Evolutionary conservation across 2,329 filamentous ascomycete genomes (phyloP), one percentile per base, ranked within the genome.

Genomic region (Plectosphaerella sp.): DNA sequence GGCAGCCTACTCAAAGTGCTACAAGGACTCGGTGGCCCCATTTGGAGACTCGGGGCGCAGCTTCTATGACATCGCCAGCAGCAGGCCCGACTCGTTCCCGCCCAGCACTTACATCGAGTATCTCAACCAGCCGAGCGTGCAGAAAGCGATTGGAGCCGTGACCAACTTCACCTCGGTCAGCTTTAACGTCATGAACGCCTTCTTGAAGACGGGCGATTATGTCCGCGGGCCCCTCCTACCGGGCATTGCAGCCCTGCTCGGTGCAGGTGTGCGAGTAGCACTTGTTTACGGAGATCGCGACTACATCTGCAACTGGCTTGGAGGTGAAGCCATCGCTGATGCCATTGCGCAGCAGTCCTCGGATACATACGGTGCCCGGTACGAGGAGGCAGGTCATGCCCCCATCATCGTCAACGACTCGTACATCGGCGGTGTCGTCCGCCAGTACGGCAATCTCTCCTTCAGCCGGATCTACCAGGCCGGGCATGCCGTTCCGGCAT

Each of bases 381-480:
- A 93, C 64, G 71, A 76, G 2, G 66, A 72, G 0, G 84, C 89
- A 0, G 89, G 88, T 1, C 94, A 94, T 64, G 80, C 83, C 1
- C 82, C 86, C 14, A 83, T 94, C 56, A 72, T 84, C 12, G 83
- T 89, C 41, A 88, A 90, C 62, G 77, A 76, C 24, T 75, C 78
- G 7, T 87, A 87, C 67, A 81, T 84, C 62, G 88, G 82, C 49
- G 90, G 89, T 18, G 80, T 82, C 52, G 88, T 90, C 0, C 80
- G 89, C 4, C 88, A 94, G 66, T 89, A 83, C 60, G 89, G 87
- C 11, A 92, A 92, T 59, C 77, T 88, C 50, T 83, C 79, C 15
- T 88, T 88, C 64, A 82, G 80, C 50, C 77, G 85, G 8, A 75
- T 88, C 47, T 88, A 84, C 64, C 80, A 87, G 60, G 76, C 84